Conservation (phyloP, 352 stramenopile species). For the Phytophthora rubi region DNA sequence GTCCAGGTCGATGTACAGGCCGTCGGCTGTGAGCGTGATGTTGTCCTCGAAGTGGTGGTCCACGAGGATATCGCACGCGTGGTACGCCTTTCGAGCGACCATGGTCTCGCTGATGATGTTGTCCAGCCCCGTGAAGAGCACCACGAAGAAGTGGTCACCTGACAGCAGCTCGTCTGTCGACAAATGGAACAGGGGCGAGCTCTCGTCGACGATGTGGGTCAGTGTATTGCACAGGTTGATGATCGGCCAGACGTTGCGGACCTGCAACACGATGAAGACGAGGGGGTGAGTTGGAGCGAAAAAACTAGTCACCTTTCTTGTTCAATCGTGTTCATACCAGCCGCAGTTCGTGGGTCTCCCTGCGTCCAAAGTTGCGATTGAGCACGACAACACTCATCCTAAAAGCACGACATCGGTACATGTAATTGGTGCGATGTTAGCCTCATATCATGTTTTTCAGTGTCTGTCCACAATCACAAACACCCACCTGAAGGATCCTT, state of each 20-base stretch:
- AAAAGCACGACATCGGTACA: not conserved
- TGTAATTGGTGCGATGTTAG: not conserved
- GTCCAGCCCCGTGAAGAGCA: slow-evolving; percentile 63
- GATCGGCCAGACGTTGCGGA: slow-evolving; percentile 69
- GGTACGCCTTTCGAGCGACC: slow-evolving; percentile 63
- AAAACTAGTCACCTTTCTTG: not conserved
- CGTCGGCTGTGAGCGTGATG: slow-evolving; percentile 58
- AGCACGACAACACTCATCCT: slow-evolving; percentile 64
- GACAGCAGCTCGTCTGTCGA: slow-evolving; percentile 56
- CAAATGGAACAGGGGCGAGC: slow-evolving; percentile 53
- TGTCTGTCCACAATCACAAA: not conserved
- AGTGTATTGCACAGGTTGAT: slow-evolving; percentile 63
- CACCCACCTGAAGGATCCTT: slow-evolving; percentile 60
- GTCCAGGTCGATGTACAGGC: slow-evolving; percentile 62
- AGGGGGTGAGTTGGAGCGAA: not conserved
- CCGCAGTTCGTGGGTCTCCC: slow-evolving; percentile 60
- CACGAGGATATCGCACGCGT: slow-evolving; percentile 65
- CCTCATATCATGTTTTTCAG: not conserved
- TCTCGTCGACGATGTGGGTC: slow-evolving; percentile 64
- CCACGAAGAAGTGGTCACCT: slow-evolving; percentile 57
- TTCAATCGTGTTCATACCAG: slow-evolving; percentile 28
- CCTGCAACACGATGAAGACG: slow-evolving; percentile 14
- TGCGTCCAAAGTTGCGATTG: slow-evolving; percentile 47
- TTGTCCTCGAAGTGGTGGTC: slow-evolving; percentile 71
- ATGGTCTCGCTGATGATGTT: slow-evolving; percentile 66